These are phyloP conservation scores for Talaromyces proteolyticus DNA, from an alignment of 495 filamentous ascomycete species.

Conservation along the genomic window DNA sequence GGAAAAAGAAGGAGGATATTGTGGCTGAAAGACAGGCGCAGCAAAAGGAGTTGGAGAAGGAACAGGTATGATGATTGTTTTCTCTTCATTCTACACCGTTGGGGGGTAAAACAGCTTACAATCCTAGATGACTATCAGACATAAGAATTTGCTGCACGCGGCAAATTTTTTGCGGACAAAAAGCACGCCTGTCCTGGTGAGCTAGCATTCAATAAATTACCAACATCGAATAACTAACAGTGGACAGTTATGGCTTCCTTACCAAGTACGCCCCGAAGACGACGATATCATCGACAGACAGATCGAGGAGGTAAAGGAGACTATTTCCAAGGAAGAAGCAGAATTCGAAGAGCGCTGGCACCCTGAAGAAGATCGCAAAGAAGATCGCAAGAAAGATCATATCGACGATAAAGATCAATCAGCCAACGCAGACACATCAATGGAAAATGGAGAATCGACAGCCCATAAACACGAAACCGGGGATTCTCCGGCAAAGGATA, in stretches of 20 bases:
- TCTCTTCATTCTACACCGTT: background rate
- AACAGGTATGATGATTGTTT: conserved; percentile 74
- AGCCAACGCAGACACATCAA: background rate
- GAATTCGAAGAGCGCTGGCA: conserved; percentile 40
- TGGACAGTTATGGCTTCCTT: conserved; percentile 80
- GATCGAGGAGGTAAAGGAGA: conserved; percentile 48
- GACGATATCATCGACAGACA: conserved; percentile 57
- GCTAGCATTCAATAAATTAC: conserved; percentile 20
- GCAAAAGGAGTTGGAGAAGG: conserved; percentile 71
- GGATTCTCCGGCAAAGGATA: background rate
- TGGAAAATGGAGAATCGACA: conserved; percentile 6
- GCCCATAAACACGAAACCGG: conserved; percentile 8
- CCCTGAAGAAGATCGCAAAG: conserved; percentile 12
- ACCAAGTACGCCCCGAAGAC: conserved; percentile 61
- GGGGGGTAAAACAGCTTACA: background rate
- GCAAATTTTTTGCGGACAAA: conserved; percentile 73
- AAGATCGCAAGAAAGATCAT: background rate
- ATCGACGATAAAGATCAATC: background rate
- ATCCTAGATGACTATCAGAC: conserved; percentile 70
- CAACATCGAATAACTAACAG: background rate
- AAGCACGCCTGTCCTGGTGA: conserved; percentile 71
- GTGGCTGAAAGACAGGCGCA: conserved; percentile 54
- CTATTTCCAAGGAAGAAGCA: conserved; percentile 42
- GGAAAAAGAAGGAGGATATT: conserved; percentile 56
- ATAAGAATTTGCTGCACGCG: conserved; percentile 63